Evolutionary conservation across 2,329 filamentous ascomycete species (phyloP).

Genomic region (Hysterium pulicare): DNA sequence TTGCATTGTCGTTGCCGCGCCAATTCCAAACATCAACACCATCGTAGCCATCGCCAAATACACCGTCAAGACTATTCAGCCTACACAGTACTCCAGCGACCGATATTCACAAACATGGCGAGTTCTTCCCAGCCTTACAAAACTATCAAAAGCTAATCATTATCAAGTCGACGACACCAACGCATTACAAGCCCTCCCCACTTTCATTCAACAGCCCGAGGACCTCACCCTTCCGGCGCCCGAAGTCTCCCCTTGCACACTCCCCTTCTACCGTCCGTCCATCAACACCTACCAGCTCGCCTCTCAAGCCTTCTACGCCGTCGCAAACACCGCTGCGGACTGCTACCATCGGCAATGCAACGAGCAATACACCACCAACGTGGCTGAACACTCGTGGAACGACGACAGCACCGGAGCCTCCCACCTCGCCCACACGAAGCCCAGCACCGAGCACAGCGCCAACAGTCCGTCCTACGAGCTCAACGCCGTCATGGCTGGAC

Average conservation of each 20-base stretch:
- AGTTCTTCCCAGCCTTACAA: no score
- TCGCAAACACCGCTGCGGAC: constrained; percentile 27
- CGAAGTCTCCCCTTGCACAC: constrained; percentile 36
- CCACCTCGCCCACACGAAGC: constrained; percentile 27
- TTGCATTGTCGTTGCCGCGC: constrained; percentile 1
- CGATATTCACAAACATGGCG: no score
- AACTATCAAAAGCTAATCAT: no score
- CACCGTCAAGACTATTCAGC: no score
- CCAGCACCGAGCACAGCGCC: constrained; percentile 16
- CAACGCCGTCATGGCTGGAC: constrained; percentile 12
- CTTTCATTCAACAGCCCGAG: constrained; percentile 45
- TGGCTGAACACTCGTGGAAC: constrained; percentile 33
- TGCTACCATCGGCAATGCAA: constrained; percentile 32
- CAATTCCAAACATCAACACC: constrained; percentile 6
- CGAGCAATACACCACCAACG: constrained; percentile 28
- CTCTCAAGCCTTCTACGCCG: constrained; percentile 35
- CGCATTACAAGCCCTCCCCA: constrained; percentile 40
- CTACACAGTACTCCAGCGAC: no score
- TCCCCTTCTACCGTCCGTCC: constrained; percentile 40
- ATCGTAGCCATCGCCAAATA: constrained; percentile 10
- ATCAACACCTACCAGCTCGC: constrained; percentile 40
- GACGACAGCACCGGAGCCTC: constrained; percentile 24
- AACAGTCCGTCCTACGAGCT: constrained; percentile 17
- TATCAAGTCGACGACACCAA: constrained; percentile 27
- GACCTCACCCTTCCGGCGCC: constrained; percentile 44